phyloP scores from a whole-genome alignment of 257 asterid genomes.

The Solanum gandarillasii region DNA sequence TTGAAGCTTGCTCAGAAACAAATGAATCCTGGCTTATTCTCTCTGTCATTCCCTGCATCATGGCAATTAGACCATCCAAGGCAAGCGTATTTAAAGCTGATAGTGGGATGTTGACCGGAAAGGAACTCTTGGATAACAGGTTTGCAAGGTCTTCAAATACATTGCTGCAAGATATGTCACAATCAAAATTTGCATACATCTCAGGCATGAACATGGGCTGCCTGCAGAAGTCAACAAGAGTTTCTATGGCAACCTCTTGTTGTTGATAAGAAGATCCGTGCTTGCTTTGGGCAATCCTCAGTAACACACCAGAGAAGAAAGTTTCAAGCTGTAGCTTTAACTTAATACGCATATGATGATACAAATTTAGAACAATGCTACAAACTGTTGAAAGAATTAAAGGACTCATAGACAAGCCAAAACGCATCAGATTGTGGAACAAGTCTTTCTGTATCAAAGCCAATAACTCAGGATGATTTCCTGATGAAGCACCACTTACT shows the following conservation, averaged over 20 bases:
- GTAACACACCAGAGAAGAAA: constrained; percentile 60
- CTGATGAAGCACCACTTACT: constrained; percentile 65
- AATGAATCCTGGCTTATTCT: constrained; percentile 53
- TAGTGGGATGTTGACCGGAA: constrained; percentile 78
- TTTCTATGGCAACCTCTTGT: constrained; percentile 95
- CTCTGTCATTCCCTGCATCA: constrained; percentile 74
- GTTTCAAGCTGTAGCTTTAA: constrained; percentile 79
- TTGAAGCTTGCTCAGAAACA: constrained; percentile 18
- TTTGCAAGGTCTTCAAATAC: constrained; percentile 76
- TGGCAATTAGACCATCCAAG: constrained; percentile 74
- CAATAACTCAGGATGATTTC: constrained; percentile 60
- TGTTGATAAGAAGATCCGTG: constrained; percentile 78
- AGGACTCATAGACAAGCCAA: constrained; percentile 90
- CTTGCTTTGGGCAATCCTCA: constrained; percentile 72
- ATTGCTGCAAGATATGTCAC: constrained; percentile 71
- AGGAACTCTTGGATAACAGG: constrained; percentile 72
- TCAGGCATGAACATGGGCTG: constrained; percentile 70
- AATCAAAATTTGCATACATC: constrained; percentile 81
- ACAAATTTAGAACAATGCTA: constrained; percentile 84
- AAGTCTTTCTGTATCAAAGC: constrained; percentile 73
- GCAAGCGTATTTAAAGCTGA: constrained; percentile 78
- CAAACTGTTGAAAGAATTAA: constrained; percentile 83
- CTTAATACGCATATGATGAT: constrained; percentile 70
- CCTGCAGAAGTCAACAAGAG: constrained; percentile 85
- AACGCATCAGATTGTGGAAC: constrained; percentile 73